phyloP scores from a whole-genome alignment of 345 rosid genomes.

The Ailanthus altissimus region DNA sequence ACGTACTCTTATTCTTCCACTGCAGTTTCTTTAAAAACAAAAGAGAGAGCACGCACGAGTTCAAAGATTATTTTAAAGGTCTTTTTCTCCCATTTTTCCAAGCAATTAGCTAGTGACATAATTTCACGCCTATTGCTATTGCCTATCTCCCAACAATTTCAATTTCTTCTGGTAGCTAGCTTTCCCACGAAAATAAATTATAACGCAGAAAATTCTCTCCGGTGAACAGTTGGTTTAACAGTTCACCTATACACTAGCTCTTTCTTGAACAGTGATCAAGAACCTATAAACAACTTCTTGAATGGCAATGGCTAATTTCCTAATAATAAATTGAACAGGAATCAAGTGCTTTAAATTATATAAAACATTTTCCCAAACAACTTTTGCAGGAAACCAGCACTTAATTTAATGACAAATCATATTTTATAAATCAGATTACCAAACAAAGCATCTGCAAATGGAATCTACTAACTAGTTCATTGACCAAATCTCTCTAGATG shows the following conservation, averaged over 20 bases:
- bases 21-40: neutral
- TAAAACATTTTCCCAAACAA: neutral
- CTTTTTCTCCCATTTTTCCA: neutral
- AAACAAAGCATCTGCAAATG: constrained; percentile 16
- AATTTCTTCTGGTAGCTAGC: neutral
- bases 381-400: neutral
- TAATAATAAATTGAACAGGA: neutral
- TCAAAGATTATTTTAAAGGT: too few species aligned
- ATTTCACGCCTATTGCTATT: neutral
- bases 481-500: neutral
- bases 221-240: neutral
- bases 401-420: neutral
- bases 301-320: neutral
- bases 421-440: constrained; percentile 1
- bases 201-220: neutral
- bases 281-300: neutral
- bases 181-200: neutral
- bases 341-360: neutral
- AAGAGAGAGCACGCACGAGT: too few species aligned
- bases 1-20: neutral
- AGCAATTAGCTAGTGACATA: neutral
- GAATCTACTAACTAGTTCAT: constrained; percentile 1
- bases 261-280: neutral
- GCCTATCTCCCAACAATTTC: neutral
- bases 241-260: constrained; percentile 7